Evolutionary conservation across 2,329 filamentous ascomycete species (phyloP), one percentile per base, ranked within the genome.

Genomic region (Didymellaceae sp.): DNA sequence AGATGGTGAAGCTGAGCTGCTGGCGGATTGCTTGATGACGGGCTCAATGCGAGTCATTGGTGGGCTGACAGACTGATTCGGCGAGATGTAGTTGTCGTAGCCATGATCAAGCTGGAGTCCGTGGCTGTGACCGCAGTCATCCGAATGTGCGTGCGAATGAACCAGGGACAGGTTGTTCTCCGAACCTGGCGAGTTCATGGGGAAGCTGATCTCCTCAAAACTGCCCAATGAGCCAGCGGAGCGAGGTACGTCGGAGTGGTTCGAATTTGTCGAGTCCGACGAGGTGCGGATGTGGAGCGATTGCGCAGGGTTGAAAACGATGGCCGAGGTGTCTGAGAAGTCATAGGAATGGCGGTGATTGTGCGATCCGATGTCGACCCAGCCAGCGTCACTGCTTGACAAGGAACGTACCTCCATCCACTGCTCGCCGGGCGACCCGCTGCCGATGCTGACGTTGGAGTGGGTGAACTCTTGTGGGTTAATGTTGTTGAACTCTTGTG

Each of bases 291-390:
- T 82, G 76, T 97, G 93, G 42, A 97, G 59, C 7, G 91, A 95
- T 76, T 96, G 89, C 55, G 88, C 86, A 2, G 93, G 93, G 75
- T 97, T 96, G 80, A 96, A 95, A 67, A 96, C 92, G 59, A 89
- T 86, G 51, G 76, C 77, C 31, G 68, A 64, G 9, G 55, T 60
- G 34, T 86, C 79, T 40, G 83, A 85, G 25, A 83, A 81, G 61
- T 93, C 89, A 61, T 89, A 86, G 28, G 86, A 88, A 54, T 85
- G 86, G 52, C 86, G 86, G 55, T 71, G 67, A 21, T 62, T 59
- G 28, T 52, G 49, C 9, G 43, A 32, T 21, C 94, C 89, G 49
- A 97, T 86, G 59, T 89, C 84, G 41, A 85, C 86, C 92, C 92
- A 97, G 50, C 90, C 90, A 62, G 92, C 90, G 63, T 95, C 91